A percentile compares a stretch with the other conserved stretches of the same genome.
Conservation (phyloP, 2,329 filamentous ascomycete genomes). For the Torrubiella hemipterigena region DNA sequence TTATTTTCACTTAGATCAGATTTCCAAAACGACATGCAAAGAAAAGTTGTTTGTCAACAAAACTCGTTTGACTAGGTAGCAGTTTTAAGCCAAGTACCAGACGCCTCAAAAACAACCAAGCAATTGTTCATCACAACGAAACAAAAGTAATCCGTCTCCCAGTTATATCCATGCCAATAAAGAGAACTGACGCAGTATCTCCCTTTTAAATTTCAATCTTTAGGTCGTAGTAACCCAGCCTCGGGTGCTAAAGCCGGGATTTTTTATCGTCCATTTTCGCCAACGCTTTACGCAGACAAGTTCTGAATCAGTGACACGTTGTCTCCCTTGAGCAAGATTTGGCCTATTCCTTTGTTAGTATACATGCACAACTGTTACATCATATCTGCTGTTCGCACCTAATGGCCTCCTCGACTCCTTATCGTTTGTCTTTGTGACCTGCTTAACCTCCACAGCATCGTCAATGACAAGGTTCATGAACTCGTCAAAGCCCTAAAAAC, state of each 20-base stretch:
- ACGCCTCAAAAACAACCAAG: not conserved
- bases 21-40: not conserved
- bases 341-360: constrained; percentile 39
- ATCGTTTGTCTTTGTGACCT: constrained; percentile 65
- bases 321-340: constrained; percentile 79
- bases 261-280: constrained; percentile 23
- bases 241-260: no score
- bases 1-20: no score
- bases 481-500: constrained; percentile 82
- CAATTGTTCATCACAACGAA: not conserved
- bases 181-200: no score
- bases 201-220: constrained; percentile 1
- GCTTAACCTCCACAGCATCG: constrained; percentile 84
- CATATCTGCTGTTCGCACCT: constrained; percentile 39
- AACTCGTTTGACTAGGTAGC: not conserved
- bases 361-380: not conserved
- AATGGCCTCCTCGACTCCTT: constrained; percentile 67
- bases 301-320: constrained; percentile 74
- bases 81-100: not conserved
- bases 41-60: constrained; percentile 1
- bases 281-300: constrained; percentile 31
- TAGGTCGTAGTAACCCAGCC: no score
- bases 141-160: not conserved
- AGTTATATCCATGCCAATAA: not conserved
- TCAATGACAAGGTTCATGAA: constrained; percentile 99